A percentile compares a stretch with the other conserved stretches of the same genome.
Conservation (phyloP, 805 yeast genomes). For the Candida sanyiensis region DNA sequence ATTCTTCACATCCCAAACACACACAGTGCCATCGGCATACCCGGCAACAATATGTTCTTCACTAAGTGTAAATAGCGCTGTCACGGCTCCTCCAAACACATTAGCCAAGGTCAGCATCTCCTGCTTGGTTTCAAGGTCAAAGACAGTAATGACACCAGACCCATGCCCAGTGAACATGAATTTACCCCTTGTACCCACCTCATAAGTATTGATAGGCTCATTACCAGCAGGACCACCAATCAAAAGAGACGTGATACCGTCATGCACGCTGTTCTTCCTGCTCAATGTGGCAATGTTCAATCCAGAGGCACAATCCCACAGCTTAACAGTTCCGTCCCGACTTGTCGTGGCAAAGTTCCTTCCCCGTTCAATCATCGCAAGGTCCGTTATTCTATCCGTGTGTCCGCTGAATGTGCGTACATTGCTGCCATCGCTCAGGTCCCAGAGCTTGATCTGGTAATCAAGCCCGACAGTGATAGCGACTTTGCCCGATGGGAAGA, state of each 20-base stretch:
- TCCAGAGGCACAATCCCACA: constrained; percentile 72
- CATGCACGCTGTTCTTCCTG: constrained; percentile 31
- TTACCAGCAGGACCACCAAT: no score
- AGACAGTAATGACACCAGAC: constrained; percentile 33
- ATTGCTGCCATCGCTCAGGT: constrained; percentile 38
- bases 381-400: constrained; percentile 40
- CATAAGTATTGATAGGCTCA: constrained; percentile 26
- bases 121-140: constrained; percentile 31
- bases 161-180: constrained; percentile 38
- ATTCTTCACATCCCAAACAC: constrained; percentile 37
- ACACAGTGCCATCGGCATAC: constrained; percentile 30
- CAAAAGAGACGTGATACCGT: constrained; percentile 30
- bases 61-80: background rate
- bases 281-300: constrained; percentile 35
- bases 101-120: constrained; percentile 25
- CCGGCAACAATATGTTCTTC: constrained; percentile 27
- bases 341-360: constrained; percentile 57
- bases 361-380: constrained; percentile 55
- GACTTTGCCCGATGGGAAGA: constrained; percentile 66
- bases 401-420: constrained; percentile 51
- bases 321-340: constrained; percentile 45
- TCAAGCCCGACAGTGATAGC: constrained; percentile 56
- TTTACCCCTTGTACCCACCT: constrained; percentile 44
- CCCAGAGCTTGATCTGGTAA: constrained; percentile 57
- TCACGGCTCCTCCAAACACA: constrained; percentile 16